Percentiles rank a stretch among this genome's conserved stretches.
These are phyloP conservation scores for Sporodiniella umbellata DNA, from an alignment of 371 early-diverging fungal genomes.

Conservation along the genomic window DNA sequence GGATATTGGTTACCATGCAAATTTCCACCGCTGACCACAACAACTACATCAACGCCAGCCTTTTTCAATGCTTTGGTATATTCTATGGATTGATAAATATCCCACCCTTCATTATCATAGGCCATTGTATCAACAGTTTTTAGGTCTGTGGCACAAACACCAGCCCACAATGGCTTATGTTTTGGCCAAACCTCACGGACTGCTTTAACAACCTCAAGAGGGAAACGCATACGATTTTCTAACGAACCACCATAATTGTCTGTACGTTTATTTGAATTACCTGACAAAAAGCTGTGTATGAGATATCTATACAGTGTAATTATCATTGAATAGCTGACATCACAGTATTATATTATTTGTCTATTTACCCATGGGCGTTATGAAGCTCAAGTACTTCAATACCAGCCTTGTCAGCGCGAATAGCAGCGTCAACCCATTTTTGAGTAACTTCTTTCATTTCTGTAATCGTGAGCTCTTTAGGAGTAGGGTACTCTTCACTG, in stretches of 20 bases:
- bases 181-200: slow-evolving; percentile 73
- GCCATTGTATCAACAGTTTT: slow-evolving; percentile 33
- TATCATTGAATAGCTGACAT: slow-evolving; percentile 59
- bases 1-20: too few species aligned
- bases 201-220: slow-evolving; percentile 55
- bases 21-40: slow-evolving; percentile 76
- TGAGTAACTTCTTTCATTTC: slow-evolving; percentile 60
- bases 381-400: slow-evolving; percentile 90
- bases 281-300: slow-evolving; percentile 77
- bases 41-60: slow-evolving; percentile 74
- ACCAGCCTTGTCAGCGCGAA: slow-evolving; percentile 72
- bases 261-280: slow-evolving; percentile 76
- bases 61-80: slow-evolving; percentile 51
- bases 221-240: slow-evolving; percentile 72
- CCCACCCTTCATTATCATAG: slow-evolving; percentile 48
- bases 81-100: slow-evolving; percentile 60
- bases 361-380: slow-evolving; percentile 60
- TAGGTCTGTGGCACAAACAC: slow-evolving; percentile 74
- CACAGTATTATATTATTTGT: slow-evolving; percentile 32
- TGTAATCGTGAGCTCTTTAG: slow-evolving; percentile 59
- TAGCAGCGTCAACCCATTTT: slow-evolving; percentile 72
- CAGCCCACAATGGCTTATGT: slow-evolving; percentile 76
- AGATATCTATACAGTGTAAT: slow-evolving; percentile 78
- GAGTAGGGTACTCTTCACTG: slow-evolving; percentile 41
- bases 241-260: slow-evolving; percentile 81